phyloP scores from a whole-genome alignment of 2,329 filamentous ascomycete genomes.

The Aspergillus felis region DNA sequence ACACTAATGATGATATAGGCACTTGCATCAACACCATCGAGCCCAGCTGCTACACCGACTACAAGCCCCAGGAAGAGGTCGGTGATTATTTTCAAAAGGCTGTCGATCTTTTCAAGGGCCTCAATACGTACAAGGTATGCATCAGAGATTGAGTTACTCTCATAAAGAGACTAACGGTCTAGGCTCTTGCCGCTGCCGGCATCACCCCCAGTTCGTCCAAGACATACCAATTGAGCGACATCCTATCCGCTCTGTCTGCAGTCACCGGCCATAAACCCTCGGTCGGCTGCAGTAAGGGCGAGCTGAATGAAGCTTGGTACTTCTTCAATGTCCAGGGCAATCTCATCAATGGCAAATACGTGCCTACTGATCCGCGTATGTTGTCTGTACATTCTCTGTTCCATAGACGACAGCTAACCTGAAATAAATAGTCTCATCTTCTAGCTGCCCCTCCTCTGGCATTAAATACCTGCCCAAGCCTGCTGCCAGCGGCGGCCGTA shows the following conservation, averaged over 20 bases:
- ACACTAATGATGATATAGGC: slow-evolving; percentile 22
- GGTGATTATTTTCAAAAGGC: slow-evolving; percentile 55
- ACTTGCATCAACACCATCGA: slow-evolving; percentile 69
- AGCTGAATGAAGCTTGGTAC: slow-evolving; percentile 56
- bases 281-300: slow-evolving; percentile 47
- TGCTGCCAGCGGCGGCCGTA: not conserved
- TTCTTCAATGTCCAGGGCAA: slow-evolving; percentile 51
- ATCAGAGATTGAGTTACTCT: not conserved
- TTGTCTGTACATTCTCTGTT: slow-evolving; percentile 12
- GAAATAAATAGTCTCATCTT: slow-evolving; percentile 32
- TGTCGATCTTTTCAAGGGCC: slow-evolving; percentile 52
- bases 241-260: slow-evolving; percentile 48
- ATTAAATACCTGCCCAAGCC: slow-evolving; percentile 64
- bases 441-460: slow-evolving; percentile 58
- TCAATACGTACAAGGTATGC: slow-evolving; percentile 51
- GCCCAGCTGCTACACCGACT: slow-evolving; percentile 59
- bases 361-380: slow-evolving; percentile 49
- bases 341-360: slow-evolving; percentile 58
- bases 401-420: not conserved
- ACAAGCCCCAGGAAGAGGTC: slow-evolving; percentile 54
- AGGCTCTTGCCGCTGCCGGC: slow-evolving; percentile 52
- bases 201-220: slow-evolving; percentile 49
- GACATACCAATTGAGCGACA: slow-evolving; percentile 50
- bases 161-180: not conserved
- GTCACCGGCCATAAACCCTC: slow-evolving; percentile 49